These are phyloP conservation scores for Neofusicoccum kwambonambiense DNA, from an alignment of 2,329 filamentous ascomycete species.

Conservation along the genomic window DNA sequence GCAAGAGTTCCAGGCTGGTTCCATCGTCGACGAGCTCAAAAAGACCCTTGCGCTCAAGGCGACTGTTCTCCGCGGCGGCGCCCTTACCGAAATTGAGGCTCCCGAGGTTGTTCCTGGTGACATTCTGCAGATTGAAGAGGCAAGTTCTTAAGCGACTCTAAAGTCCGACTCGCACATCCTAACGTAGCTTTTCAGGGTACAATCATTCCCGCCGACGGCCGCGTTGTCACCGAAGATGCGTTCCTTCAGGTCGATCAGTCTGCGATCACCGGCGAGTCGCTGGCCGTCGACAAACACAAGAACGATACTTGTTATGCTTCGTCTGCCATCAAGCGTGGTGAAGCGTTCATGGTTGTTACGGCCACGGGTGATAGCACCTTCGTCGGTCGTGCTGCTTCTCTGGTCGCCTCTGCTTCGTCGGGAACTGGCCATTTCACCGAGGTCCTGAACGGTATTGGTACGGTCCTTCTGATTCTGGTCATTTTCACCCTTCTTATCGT, in stretches of 20 bases:
- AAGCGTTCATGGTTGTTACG: slow-evolving; percentile 78
- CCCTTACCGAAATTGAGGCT: slow-evolving; percentile 75
- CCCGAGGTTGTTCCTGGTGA: slow-evolving; percentile 85
- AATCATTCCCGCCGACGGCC: slow-evolving; percentile 86
- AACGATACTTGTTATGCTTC: slow-evolving; percentile 81
- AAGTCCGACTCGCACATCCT: not conserved
- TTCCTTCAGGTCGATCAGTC: slow-evolving; percentile 92
- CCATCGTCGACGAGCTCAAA: slow-evolving; percentile 87
- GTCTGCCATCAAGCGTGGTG: slow-evolving; percentile 86
- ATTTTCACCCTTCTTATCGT: slow-evolving; percentile 77
- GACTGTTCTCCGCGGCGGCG: slow-evolving; percentile 78
- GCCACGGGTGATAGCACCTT: slow-evolving; percentile 87
- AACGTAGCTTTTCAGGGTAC: slow-evolving; percentile 54
- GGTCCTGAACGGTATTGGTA: slow-evolving; percentile 84
- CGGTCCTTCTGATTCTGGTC: slow-evolving; percentile 75
- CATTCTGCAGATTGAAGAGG: slow-evolving; percentile 83
- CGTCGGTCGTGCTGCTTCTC: slow-evolving; percentile 82
- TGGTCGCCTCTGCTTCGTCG: slow-evolving; percentile 73
- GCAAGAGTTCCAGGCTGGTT: slow-evolving; percentile 86
- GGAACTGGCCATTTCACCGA: slow-evolving; percentile 86
- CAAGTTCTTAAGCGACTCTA: slow-evolving; percentile 23
- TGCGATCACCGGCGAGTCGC: slow-evolving; percentile 85
- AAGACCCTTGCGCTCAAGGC: slow-evolving; percentile 87
- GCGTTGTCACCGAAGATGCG: slow-evolving; percentile 77
- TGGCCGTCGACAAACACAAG: slow-evolving; percentile 85